phyloP scores from a whole-genome alignment of 495 filamentous ascomycete species.

The Trichoderma gamsii region DNA sequence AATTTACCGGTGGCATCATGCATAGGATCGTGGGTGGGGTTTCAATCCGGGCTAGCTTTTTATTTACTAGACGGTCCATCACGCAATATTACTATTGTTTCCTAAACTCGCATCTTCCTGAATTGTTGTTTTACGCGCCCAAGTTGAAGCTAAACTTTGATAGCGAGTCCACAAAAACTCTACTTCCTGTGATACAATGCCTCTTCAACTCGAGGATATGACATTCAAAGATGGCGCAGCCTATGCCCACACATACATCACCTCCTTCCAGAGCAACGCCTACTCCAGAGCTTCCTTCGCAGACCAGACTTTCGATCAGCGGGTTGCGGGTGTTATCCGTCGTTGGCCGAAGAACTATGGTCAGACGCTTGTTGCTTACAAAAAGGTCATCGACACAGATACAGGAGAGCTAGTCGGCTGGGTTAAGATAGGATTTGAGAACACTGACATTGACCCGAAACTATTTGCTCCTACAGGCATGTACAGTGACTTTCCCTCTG shows the following conservation, averaged over 20 bases:
- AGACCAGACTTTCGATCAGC: background rate
- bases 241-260: background rate
- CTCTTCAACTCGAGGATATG: background rate
- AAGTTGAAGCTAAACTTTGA: no score
- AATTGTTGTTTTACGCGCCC: no score
- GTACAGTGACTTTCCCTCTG: background rate
- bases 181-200: background rate
- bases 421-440: background rate
- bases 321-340: background rate
- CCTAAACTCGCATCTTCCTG: no score
- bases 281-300: conserved; percentile 9
- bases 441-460: background rate
- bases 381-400: background rate
- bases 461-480: background rate
- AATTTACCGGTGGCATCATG: no score
- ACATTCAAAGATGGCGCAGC: background rate
- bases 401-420: background rate
- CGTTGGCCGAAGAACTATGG: conserved; percentile 3
- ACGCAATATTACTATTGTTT: no score
- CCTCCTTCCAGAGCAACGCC: background rate
- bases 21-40: no score
- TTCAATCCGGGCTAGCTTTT: no score
- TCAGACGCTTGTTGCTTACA: background rate
- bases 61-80: no score
- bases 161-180: no score